A percentile compares a stretch with the other conserved stretches of the same genome.
Evolutionary conservation across 2,329 filamentous ascomycete species (phyloP).

Genomic region (Diaporthe ampelina): DNA sequence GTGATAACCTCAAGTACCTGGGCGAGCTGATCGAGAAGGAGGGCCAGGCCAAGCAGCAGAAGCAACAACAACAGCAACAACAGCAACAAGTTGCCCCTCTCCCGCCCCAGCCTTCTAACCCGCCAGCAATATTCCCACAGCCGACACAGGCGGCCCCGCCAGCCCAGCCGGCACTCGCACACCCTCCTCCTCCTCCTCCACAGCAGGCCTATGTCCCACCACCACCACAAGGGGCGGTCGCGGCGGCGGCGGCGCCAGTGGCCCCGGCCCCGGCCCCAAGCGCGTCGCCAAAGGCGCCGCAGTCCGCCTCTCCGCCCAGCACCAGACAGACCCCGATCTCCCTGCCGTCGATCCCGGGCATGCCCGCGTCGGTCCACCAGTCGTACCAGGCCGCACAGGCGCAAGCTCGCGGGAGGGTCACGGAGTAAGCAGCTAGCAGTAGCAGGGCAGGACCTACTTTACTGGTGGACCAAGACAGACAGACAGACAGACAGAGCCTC

Average conservation of each 20-base stretch:
- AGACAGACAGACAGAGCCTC: too few species aligned
- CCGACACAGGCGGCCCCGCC: background rate
- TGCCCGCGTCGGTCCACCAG: constrained; percentile 42
- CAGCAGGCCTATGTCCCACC: constrained; percentile 2
- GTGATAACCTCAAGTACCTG: constrained; percentile 72
- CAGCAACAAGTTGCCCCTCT: constrained; percentile 13
- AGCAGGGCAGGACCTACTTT: background rate
- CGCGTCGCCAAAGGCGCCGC: constrained; percentile 19
- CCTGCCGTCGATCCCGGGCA: constrained; percentile 39
- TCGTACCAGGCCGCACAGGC: constrained; percentile 40
- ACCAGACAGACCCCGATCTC: constrained; percentile 40
- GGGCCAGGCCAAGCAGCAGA: constrained; percentile 45
- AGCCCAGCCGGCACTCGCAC: background rate
- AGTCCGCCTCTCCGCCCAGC: constrained; percentile 21
- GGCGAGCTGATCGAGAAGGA: constrained; percentile 68
- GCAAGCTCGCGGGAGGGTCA: constrained; percentile 29
- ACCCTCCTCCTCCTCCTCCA: constrained; percentile 12
- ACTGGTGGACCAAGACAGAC: too few species aligned
- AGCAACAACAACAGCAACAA: constrained; percentile 31
- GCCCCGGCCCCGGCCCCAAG: background rate
- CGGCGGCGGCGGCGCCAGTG: background rate
- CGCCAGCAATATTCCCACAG: constrained; percentile 20
- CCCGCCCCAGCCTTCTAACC: constrained; percentile 18
- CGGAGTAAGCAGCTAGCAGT: background rate
- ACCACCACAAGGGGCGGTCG: background rate